Percentiles rank a stretch among this genome's conserved stretches.
Conservation (phyloP, 805 yeast genomes). For the Peterozyma xylosa region DNA sequence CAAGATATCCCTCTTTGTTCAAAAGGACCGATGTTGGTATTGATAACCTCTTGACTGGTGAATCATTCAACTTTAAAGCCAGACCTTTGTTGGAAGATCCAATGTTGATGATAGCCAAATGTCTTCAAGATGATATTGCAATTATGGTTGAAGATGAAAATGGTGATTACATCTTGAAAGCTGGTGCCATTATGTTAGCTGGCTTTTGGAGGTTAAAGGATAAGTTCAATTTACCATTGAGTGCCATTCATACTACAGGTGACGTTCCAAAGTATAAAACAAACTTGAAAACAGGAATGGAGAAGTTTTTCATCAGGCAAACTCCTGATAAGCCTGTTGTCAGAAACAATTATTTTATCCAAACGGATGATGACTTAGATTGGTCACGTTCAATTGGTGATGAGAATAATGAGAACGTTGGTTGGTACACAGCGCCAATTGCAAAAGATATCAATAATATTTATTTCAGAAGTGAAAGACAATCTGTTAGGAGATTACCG, state of each 20-base stretch:
- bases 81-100: slow-evolving; percentile 42
- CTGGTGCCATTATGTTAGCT: slow-evolving; percentile 58
- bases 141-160: slow-evolving; percentile 53
- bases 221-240: slow-evolving; percentile 46
- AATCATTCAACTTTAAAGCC: slow-evolving; percentile 30
- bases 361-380: slow-evolving; percentile 53
- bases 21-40: slow-evolving; percentile 36
- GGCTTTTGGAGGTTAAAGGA: slow-evolving; percentile 67
- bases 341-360: slow-evolving; percentile 59
- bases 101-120: slow-evolving; percentile 45
- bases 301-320: slow-evolving; percentile 51
- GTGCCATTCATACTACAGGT: slow-evolving; percentile 55
- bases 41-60: slow-evolving; percentile 46
- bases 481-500: slow-evolving; percentile 54
- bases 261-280: slow-evolving; percentile 61
- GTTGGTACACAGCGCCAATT: slow-evolving; percentile 55
- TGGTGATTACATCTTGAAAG: slow-evolving; percentile 50
- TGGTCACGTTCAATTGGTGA: slow-evolving; percentile 63
- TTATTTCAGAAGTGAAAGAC: slow-evolving; percentile 59
- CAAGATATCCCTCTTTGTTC: slow-evolving; percentile 51
- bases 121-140: slow-evolving; percentile 63
- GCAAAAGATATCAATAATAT: slow-evolving; percentile 40
- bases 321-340: slow-evolving; percentile 58
- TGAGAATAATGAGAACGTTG: slow-evolving; percentile 42
- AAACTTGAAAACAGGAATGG: slow-evolving; percentile 56